Evolutionary conservation across 2,329 filamentous ascomycete genomes (phyloP), one percentile per base, ranked within the genome.

Genomic region (Penicillium psychrosexuale): DNA sequence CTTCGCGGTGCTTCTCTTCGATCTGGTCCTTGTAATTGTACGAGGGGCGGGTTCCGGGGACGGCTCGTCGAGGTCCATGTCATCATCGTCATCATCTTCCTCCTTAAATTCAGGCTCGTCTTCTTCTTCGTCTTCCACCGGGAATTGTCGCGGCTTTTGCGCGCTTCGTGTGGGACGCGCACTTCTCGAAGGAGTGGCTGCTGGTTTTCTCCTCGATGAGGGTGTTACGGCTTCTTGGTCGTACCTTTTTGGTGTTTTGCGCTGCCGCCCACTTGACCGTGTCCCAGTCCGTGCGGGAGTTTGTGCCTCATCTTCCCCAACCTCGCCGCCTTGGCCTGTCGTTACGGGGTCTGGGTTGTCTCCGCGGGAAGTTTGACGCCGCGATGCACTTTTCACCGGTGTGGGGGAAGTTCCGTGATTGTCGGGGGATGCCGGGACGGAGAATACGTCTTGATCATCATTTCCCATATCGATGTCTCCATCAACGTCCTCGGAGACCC

Each of bases 241-340:
- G 8, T 62, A 71, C 51, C 67, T 63, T 55, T 68, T 62, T 7
- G 71, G 69, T 5, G 66, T 58, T 61, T 69, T 74, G 15, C 72
- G 67, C 46, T 70, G 69, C 24, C 72, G 65, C 33, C 65, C 69
- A 55, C 72, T 74, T 17, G 70, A 64, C 15, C 72, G 66, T 43
- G 66, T 50, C 7, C 67, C 67, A n/a, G 52, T 50, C 22, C 63
- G 64, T 0, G 65, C 59, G 7, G 69, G 63, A 0, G 67, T 67
- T 27, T 63, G 61, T n/a, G 47, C 40, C 8, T 8, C 56, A 19
- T 61, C 50, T 12, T 55, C 49, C 15, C 60, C 53, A 2, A 51
- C 55, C 19, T 55, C 44, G 5, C 24, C 37, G 22, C 59, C 54
- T 3, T 51, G 47, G 11, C 56, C 47, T 11, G 57, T 38, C 3